These are phyloP conservation scores for Raphanus hybrid DNA, from an alignment of 441 rosid genomes.

Conservation along the genomic window DNA sequence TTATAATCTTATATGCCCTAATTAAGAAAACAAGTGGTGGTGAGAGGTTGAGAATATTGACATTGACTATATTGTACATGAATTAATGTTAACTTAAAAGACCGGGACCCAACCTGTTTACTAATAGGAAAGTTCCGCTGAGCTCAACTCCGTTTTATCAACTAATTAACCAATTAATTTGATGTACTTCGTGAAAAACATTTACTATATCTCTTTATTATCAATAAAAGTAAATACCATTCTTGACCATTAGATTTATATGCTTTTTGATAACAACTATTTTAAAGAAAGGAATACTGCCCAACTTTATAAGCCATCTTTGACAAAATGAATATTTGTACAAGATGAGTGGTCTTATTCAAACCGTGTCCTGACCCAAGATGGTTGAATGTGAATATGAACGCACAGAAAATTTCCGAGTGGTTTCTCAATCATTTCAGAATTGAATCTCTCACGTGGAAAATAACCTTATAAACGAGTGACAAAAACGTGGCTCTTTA, in stretches of 20 bases:
- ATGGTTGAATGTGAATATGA: constrained; percentile 18
- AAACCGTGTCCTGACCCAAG: constrained; percentile 32
- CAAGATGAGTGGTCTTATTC: constrained; percentile 7
- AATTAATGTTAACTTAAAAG: not conserved
- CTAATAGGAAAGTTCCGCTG: constrained; percentile 10
- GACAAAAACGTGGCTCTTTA: constrained; percentile 12
- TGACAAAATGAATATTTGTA: not conserved
- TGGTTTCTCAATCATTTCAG: not conserved
- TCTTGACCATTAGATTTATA: constrained; percentile 29
- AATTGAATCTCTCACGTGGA: constrained; percentile 25
- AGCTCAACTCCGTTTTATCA: not conserved
- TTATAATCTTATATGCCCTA: not conserved
- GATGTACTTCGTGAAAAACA: not conserved
- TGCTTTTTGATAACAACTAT: not conserved
- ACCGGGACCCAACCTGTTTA: not conserved
- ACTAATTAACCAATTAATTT: constrained; percentile 11
- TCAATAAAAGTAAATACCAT: constrained; percentile 6
- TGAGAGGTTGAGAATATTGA: constrained; percentile 24
- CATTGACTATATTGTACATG: not conserved
- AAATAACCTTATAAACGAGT: constrained; percentile 28
- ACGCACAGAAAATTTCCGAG: constrained; percentile 4
- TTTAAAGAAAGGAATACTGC: not conserved
- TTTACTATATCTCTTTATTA: not conserved
- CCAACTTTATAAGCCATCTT: not conserved
- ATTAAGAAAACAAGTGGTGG: constrained; percentile 5